A percentile compares a stretch with the other conserved stretches of the same genome.
Conservation (phyloP, 305 asterid genomes). For the Salvia sclarea region DNA sequence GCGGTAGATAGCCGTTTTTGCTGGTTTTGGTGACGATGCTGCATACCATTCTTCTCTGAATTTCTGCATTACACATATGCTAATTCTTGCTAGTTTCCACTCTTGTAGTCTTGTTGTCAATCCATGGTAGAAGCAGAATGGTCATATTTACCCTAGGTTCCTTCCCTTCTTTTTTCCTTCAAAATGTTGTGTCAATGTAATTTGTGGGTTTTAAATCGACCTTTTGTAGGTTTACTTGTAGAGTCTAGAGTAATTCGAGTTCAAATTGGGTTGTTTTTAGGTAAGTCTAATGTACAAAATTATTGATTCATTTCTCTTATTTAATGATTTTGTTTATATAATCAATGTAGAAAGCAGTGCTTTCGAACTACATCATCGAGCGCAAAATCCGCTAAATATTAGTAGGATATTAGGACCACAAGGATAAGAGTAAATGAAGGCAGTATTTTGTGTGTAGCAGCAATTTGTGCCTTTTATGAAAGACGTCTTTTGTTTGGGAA, state of each 20-base stretch:
- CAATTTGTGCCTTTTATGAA: background rate
- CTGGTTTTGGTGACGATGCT: constrained; percentile 76
- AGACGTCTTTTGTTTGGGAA: background rate
- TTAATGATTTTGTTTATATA: background rate
- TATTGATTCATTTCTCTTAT: background rate
- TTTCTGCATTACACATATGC: constrained; percentile 6
- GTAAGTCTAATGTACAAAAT: background rate
- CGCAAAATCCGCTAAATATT: too few species aligned
- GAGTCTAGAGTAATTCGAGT: background rate
- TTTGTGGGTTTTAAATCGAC: background rate
- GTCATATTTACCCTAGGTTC: constrained; percentile 20
- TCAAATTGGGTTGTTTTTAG: background rate
- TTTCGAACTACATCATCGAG: background rate
- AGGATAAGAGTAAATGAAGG: too few species aligned
- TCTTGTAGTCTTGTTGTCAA: constrained; percentile 27
- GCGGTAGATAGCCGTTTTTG: constrained; percentile 67
- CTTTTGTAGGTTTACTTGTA: background rate
- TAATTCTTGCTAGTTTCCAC: constrained; percentile 22
- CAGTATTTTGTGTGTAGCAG: background rate
- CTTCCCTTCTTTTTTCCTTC: background rate
- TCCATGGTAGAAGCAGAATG: constrained; percentile 29
- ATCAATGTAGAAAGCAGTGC: background rate
- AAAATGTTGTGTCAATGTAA: constrained; percentile 20
- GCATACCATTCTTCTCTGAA: constrained; percentile 14
- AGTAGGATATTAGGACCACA: too few species aligned